Evolutionary conservation across 1,284 basidiomycete species (phyloP), one percentile per base, ranked within the genome.

Genomic region (Ceratobasidium sp.): DNA sequence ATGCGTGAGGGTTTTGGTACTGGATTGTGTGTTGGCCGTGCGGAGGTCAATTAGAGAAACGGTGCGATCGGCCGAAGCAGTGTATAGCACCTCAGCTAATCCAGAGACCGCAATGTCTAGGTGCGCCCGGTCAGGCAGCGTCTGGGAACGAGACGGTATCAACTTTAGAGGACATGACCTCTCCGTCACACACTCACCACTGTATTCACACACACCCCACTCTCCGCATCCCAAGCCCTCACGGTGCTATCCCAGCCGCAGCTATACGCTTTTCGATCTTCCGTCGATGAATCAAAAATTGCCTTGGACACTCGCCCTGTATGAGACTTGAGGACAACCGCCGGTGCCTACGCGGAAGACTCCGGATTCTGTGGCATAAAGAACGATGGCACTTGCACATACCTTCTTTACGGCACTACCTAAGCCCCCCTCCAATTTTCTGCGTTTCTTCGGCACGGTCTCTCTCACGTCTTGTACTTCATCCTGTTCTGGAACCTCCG

Each of bases 211-310:
- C 89, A 92, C 1, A 91, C 80, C 2, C 87, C 89, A 60, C 83
- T 84, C 76, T 90, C 89, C 1, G 87, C 82, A 78, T 92, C 89
- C 91, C 91, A 93, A 11, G 82, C 79, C 21, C 90, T 82, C 9
- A 93, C 84, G 0, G 91, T 91, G 48, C 89, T 91, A 78, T 93
- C 92, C 74, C 91, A 89, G 0, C 89, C 88, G 78, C 87, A 89
- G 75, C 90, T 92, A 54, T 86, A 86, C 2, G 87, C 90, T n/a
- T 67, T 42, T 54, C 42, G n/a, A 49, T 21, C 12, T 42, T 64
- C 80, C 30, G 73, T 8, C 11, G 56, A 63, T 0, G 77, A 73
- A 2, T 76, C 75, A 74, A 91, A 92, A 0, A 84, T 75, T 0
- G 84, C 90, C 48, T 85, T 85, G 11, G 90, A 92, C 0, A 94